Conservation (phyloP, 306 rosid species). For the Rosa lucieae region DNA sequence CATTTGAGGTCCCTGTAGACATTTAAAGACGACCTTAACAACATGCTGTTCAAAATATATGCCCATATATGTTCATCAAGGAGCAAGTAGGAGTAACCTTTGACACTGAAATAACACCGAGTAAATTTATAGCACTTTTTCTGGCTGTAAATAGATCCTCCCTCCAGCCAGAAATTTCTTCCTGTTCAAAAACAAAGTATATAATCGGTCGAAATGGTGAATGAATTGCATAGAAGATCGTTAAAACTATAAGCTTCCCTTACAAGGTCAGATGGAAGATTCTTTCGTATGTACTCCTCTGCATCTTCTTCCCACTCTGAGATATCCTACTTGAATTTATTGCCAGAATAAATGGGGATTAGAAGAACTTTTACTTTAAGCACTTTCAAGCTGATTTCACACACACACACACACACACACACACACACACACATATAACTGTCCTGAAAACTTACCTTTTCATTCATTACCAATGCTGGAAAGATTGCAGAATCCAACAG, state of each 20-base stretch:
- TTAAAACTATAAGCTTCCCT: constrained; percentile 23
- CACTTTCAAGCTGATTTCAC: not conserved
- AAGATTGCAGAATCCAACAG: constrained; percentile 76
- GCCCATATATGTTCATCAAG: constrained; percentile 15
- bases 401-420: not conserved
- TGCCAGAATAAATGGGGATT: constrained; percentile 23
- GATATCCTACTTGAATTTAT: constrained; percentile 52
- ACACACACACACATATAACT: too few relatives aligned
- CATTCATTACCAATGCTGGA: constrained; percentile 76
- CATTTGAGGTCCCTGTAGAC: constrained; percentile 67
- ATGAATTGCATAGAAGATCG: constrained; percentile 13
- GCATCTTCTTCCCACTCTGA: constrained; percentile 94
- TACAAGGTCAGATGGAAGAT: constrained; percentile 93
- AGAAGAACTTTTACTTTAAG: constrained; percentile 6
- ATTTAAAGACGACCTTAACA: constrained; percentile 29
- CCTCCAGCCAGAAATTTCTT: constrained; percentile 85
- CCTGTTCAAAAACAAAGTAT: constrained; percentile 44
- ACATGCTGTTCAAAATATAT: constrained; percentile 19
- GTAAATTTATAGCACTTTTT: constrained; percentile 81
- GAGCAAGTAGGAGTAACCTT: constrained; percentile 49
- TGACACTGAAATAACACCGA: constrained; percentile 80
- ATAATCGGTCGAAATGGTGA: constrained; percentile 20
- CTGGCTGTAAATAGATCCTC: constrained; percentile 89
- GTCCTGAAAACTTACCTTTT: constrained; percentile 56
- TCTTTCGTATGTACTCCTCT: constrained; percentile 81